Conservation (phyloP, 2,329 filamentous ascomycete species). For the Fusarium denticulatum region DNA sequence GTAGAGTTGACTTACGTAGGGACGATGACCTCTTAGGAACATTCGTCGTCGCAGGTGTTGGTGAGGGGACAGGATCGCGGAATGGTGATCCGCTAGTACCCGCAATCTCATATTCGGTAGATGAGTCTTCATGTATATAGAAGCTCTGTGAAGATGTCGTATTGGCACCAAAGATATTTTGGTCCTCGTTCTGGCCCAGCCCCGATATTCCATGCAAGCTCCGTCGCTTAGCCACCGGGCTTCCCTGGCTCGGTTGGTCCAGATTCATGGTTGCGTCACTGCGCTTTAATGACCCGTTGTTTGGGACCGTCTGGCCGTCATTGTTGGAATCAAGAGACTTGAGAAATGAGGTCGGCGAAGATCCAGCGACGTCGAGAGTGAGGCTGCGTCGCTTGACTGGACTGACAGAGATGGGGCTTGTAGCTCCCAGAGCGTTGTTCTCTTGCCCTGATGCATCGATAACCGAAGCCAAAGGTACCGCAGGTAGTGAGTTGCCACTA, state of each 20-base stretch:
- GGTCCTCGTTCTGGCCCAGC: conserved; percentile 64
- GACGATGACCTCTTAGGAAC: conserved; percentile 78
- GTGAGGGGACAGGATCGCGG: conserved; percentile 56
- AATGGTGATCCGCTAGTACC: conserved; percentile 45
- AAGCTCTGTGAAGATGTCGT: conserved; percentile 56
- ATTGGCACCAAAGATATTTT: conserved; percentile 79
- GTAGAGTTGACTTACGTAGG: conserved; percentile 85
- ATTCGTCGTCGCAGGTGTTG: conserved; percentile 58
- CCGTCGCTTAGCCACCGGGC: conserved; percentile 89
- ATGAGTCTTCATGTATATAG: conserved; percentile 62
- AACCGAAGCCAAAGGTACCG: conserved; percentile 52
- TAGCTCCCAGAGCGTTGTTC: conserved; percentile 53
- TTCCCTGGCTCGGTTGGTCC: conserved; percentile 80
- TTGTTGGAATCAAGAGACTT: conserved; percentile 60
- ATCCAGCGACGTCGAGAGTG: conserved; percentile 65
- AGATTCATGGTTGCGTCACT: conserved; percentile 90
- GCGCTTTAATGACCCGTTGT: conserved; percentile 86
- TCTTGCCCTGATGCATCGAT: conserved; percentile 55
- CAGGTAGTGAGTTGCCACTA: conserved; percentile 71
- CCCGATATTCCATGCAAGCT: conserved; percentile 82
- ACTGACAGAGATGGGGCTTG: conserved; percentile 42
- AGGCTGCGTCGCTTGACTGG: conserved; percentile 65
- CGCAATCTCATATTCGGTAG: conserved; percentile 64
- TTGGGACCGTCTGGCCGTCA: conserved; percentile 47
- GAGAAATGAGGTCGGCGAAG: conserved; percentile 61